Base-by-base conservation (phyloP, 208 protist genomes). In the Trypanosoma mega region DNA sequence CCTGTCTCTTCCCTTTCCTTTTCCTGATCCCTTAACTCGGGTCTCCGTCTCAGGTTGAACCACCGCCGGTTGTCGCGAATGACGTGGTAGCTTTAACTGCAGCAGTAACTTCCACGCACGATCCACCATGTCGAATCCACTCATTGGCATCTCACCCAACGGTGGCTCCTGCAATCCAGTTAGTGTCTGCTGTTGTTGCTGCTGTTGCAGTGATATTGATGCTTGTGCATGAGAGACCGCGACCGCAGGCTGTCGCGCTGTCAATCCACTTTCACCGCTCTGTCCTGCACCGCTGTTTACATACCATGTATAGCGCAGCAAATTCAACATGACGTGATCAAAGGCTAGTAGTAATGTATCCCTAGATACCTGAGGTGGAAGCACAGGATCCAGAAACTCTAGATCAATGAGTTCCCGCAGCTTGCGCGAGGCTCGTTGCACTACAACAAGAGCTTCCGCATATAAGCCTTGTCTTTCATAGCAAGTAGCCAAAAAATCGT, bases 321-420 rank as follows among this genome's bases (percentile, higher is more conserved):
- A 51, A n/a, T 48, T 63, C 0, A 87, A 56, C 1, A 60, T 18
- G 11, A 46, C 54, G 37, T 74, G 65, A 59, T 86, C 72, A 43
- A 83, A 58, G n/a, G 75, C 58, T 2, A 34, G 16, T 20, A 82
- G 64, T 41, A 91, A 56, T 1, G 76, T 41, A 14, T 74, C 46
- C 36, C 68, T 69, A 20, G 59, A 78, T 46, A 67, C 50, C 44
- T 58, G 11, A 23, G 82, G 73, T 18, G 88, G 88, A 31, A 78
- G 84, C 7, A 90, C 76, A 9, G 72, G 55, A 58, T 90, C 88
- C 23, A 87, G 48, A 53, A 76, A 83, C 68, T 94, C 88, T 6
- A 94, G 64, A 23, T 85, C 74, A 2, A 82, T 43, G 18, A 94
- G 74, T 39, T 92, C 79, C 41, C 72, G 66, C 20, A 78, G 69